phyloP scores from a whole-genome alignment of 805 yeast genomes.

The Jamesozyma rosinii region DNA sequence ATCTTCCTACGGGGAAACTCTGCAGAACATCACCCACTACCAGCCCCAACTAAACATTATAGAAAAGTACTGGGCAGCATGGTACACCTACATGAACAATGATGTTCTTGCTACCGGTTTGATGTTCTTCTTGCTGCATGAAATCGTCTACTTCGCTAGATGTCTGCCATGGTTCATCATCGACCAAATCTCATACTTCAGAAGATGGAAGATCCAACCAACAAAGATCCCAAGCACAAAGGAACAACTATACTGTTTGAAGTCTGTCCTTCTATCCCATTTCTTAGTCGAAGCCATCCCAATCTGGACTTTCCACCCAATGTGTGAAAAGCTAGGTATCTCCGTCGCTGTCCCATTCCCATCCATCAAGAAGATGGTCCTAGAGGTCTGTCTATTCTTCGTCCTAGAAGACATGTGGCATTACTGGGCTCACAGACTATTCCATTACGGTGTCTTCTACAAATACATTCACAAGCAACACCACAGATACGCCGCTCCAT shows the following conservation, averaged over 20 bases:
- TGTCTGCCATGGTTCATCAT: slow-evolving; percentile 87
- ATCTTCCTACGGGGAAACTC: slow-evolving; percentile 29
- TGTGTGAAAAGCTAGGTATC: slow-evolving; percentile 75
- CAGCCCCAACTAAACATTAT: slow-evolving; percentile 41
- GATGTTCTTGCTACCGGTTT: slow-evolving; percentile 90
- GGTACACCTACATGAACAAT: slow-evolving; percentile 75
- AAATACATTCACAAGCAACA: slow-evolving; percentile 94
- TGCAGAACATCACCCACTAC: slow-evolving; percentile 30
- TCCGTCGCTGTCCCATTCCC: slow-evolving; percentile 82
- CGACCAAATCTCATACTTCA: slow-evolving; percentile 78
- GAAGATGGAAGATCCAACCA: slow-evolving; percentile 82
- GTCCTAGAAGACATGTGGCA: slow-evolving; percentile 93
- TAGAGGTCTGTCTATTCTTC: slow-evolving; percentile 71
- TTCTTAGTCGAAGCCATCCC: slow-evolving; percentile 91
- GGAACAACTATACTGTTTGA: slow-evolving; percentile 91
- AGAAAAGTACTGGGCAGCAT: slow-evolving; percentile 82
- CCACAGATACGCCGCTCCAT: slow-evolving; percentile 96
- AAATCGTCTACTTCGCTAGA: slow-evolving; percentile 82
- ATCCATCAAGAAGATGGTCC: slow-evolving; percentile 41
- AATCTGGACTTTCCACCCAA: slow-evolving; percentile 93
- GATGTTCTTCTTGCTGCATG: slow-evolving; percentile 74
- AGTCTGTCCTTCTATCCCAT: slow-evolving; percentile 76
- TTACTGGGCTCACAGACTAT: slow-evolving; percentile 86
- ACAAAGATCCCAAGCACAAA: slow-evolving; percentile 65
- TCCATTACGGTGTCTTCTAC: slow-evolving; percentile 84